Evolutionary conservation across 2,329 filamentous ascomycete genomes (phyloP).

Genomic region (Lasiodiplodia sp.): DNA sequence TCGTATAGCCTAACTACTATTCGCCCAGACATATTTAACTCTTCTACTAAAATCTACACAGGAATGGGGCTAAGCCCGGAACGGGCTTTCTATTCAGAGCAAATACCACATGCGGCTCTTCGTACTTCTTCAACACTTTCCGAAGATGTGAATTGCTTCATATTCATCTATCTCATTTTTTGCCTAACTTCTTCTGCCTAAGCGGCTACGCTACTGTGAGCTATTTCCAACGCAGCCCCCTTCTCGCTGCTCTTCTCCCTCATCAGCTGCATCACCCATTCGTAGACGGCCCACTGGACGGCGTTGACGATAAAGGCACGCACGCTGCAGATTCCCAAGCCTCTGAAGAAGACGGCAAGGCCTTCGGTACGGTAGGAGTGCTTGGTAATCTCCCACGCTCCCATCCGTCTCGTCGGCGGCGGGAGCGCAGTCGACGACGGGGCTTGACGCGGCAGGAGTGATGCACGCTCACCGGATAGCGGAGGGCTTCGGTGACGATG

Average conservation of each 20-base stretch:
- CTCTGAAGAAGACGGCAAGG: slow-evolving; percentile 79
- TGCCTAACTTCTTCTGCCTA: background rate
- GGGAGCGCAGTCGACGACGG: background rate
- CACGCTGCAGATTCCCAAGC: slow-evolving; percentile 80
- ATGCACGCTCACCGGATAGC: slow-evolving; percentile 16
- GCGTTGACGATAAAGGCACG: slow-evolving; percentile 93
- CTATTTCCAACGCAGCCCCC: background rate
- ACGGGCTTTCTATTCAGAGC: too few species aligned
- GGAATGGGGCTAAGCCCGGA: too few species aligned
- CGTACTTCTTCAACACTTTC: too few species aligned
- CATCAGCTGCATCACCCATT: slow-evolving; percentile 74
- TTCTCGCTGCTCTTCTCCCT: background rate
- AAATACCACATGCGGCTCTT: too few species aligned
- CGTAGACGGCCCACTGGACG: slow-evolving; percentile 89
- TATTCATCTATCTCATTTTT: background rate
- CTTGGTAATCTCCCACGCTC: slow-evolving; percentile 69
- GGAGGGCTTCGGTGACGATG: background rate
- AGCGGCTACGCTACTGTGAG: background rate
- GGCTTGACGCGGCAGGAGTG: background rate
- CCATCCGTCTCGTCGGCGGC: slow-evolving; percentile 43
- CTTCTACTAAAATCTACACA: too few species aligned
- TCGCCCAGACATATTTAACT: too few species aligned
- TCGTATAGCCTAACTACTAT: too few species aligned
- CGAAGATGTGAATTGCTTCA: too few species aligned
- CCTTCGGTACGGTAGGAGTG: slow-evolving; percentile 76